A percentile compares a stretch with the other conserved stretches of the same genome.
Conservation (phyloP, 805 yeast genomes). For the Starmerella riodocensis region DNA sequence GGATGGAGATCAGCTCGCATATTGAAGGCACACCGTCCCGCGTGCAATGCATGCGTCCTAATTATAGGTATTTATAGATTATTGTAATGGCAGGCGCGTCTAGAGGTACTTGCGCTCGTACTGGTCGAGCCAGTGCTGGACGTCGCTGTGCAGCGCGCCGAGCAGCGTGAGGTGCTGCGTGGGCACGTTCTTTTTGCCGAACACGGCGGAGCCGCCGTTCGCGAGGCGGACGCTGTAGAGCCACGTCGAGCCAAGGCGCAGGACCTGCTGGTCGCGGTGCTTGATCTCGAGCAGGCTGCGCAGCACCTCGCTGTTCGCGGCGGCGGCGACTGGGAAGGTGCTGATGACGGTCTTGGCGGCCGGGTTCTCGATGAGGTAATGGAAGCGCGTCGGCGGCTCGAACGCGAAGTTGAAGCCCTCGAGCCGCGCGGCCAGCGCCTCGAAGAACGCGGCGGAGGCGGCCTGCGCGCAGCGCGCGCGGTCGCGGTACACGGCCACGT, state of each 20-base stretch:
- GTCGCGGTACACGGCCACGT: constrained; percentile 2
- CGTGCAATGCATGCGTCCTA: too few relatives aligned
- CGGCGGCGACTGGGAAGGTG: constrained; percentile 8
- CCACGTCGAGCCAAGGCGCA: constrained; percentile 16
- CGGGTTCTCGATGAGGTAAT: constrained; percentile 10
- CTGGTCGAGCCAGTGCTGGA: constrained; percentile 16
- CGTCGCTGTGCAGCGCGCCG: constrained; percentile 15
- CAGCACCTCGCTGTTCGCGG: constrained; percentile 3
- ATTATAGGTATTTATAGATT: too few relatives aligned
- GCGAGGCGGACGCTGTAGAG: constrained; percentile 7
- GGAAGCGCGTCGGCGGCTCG: constrained; percentile 19
- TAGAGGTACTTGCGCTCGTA: constrained; percentile 5
- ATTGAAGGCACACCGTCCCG: too few relatives aligned
- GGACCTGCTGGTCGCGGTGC: constrained; percentile 3
- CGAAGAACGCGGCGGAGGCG: constrained; percentile 2
- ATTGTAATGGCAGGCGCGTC: too few relatives aligned
- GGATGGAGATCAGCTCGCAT: too few relatives aligned
- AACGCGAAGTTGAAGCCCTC: constrained; percentile 20
- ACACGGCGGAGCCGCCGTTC: constrained; percentile 9
- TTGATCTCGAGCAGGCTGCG: constrained; percentile 5
- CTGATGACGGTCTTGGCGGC: constrained; percentile 2
- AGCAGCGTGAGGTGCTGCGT: constrained; percentile 10
- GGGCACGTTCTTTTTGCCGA: constrained; percentile 12
- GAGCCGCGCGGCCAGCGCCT: constrained; percentile 9
- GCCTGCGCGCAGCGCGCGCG: background rate